A percentile compares a stretch with the other conserved stretches of the same genome.
Evolutionary conservation across 2,329 filamentous ascomycete genomes (phyloP).

Genomic region (Paraphaeosphaeria sporulosa): DNA sequence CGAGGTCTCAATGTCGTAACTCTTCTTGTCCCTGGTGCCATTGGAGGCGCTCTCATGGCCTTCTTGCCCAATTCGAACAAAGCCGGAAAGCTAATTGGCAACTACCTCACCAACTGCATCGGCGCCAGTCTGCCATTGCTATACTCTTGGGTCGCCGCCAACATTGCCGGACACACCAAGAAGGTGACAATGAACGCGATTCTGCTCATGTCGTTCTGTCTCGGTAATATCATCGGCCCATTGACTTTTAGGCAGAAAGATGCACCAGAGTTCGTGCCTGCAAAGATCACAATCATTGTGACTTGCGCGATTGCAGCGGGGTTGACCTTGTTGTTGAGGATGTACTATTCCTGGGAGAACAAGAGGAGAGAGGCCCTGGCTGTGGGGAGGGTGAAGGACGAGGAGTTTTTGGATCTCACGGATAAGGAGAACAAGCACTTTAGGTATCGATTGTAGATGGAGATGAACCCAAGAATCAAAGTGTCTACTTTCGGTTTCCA

Average conservation of each 20-base stretch:
- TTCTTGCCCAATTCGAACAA: constrained; percentile 26
- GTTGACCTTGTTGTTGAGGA: constrained; percentile 47
- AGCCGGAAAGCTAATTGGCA: constrained; percentile 36
- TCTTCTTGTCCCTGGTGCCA: constrained; percentile 27
- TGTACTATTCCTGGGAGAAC: constrained; percentile 41
- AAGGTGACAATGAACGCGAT: constrained; percentile 66
- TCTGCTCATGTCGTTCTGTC: constrained; percentile 52
- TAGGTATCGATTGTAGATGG: constrained; percentile 25
- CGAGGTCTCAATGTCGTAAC: constrained; percentile 29
- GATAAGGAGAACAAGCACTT: constrained; percentile 43
- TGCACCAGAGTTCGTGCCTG: constrained; percentile 45
- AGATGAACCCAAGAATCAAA: too few species aligned
- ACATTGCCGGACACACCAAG: constrained; percentile 49
- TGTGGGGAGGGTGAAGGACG: constrained; percentile 27
- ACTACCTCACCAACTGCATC: constrained; percentile 58
- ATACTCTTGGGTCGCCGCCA: constrained; percentile 56
- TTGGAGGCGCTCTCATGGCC: constrained; percentile 32
- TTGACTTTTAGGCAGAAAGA: constrained; percentile 51
- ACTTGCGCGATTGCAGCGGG: constrained; percentile 46
- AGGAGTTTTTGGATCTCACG: constrained; percentile 48
- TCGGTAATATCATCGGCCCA: constrained; percentile 53
- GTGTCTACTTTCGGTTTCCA: too few species aligned
- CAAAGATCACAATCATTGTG: constrained; percentile 55
- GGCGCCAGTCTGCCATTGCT: constrained; percentile 38
- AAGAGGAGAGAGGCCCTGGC: constrained; percentile 32